Percentiles rank a stretch among this genome's conserved stretches.
phyloP scores from a whole-genome alignment of 805 yeast genomes.

The Sugiyamaella boreocaroliniensis region DNA sequence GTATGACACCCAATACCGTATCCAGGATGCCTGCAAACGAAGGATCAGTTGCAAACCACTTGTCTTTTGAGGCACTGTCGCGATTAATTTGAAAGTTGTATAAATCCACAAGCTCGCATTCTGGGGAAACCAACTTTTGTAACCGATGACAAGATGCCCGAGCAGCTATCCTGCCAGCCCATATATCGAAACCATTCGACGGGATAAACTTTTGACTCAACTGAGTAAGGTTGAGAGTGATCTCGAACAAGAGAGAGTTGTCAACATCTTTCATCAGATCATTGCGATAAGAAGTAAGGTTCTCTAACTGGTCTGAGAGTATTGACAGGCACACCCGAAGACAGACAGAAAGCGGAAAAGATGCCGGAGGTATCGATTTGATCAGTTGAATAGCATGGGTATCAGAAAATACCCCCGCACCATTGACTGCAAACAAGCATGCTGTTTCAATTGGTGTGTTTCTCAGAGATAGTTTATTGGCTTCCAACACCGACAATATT shows the following conservation, averaged over 20 bases:
- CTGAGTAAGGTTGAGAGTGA: neutral
- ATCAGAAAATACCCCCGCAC: neutral
- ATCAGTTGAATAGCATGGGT: neutral
- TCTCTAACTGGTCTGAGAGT: neutral
- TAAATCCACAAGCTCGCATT: neutral
- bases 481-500: no score
- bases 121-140: neutral
- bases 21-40: constrained; percentile 6
- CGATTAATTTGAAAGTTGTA: neutral
- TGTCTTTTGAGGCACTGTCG: neutral
- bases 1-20: neutral
- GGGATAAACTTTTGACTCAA: neutral
- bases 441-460: no score
- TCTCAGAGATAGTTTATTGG: no score
- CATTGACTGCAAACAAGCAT: neutral
- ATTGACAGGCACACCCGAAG: neutral
- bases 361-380: neutral
- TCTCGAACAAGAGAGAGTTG: neutral
- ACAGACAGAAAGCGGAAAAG: neutral
- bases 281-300: neutral
- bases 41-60: neutral
- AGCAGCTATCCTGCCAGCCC: neutral
- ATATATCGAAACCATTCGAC: neutral
- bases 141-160: neutral
- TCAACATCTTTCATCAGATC: neutral